phyloP scores from a whole-genome alignment of 2,329 filamentous ascomycete species.

The Berkeleyomyces rouxiae region DNA sequence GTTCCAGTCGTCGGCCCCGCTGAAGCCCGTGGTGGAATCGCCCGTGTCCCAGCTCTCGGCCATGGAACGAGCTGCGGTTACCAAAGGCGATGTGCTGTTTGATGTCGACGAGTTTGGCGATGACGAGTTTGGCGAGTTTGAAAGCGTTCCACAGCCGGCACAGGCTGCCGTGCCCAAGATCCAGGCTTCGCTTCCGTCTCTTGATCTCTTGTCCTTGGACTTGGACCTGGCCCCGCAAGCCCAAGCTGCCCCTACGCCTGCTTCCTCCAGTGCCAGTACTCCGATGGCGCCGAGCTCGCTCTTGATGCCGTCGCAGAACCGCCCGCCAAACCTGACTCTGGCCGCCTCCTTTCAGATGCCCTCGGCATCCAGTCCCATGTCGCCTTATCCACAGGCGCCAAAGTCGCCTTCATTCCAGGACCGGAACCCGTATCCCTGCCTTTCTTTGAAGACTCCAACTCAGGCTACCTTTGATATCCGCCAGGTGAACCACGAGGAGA shows the following conservation, averaged over 20 bases:
- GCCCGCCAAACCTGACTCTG: background rate
- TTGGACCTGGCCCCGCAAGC: background rate
- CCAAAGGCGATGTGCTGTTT: conserved; percentile 44
- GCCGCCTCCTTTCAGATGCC: background rate
- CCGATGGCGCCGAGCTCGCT: conserved; percentile 8
- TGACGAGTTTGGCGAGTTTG: conserved; percentile 32
- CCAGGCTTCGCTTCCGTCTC: conserved; percentile 17
- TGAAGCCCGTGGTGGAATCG: background rate
- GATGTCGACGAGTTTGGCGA: conserved; percentile 36
- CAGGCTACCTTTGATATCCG: conserved; percentile 19
- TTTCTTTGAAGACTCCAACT: conserved; percentile 29
- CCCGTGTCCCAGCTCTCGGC: background rate
- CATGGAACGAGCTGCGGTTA: conserved; percentile 15
- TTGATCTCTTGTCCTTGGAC: conserved; percentile 28
- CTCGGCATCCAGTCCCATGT: conserved; percentile 9
- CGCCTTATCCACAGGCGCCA: conserved; percentile 30
- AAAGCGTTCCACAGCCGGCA: conserved; percentile 11
- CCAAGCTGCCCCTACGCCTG: background rate
- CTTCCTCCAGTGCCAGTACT: background rate
- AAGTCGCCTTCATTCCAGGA: conserved; percentile 37
- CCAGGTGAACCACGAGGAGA: background rate
- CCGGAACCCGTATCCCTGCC: conserved; percentile 34
- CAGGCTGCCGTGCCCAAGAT: background rate
- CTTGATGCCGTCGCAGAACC: conserved; percentile 11
- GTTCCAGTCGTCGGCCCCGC: background rate